A percentile compares a stretch with the other conserved stretches of the same genome.
Conservation (phyloP, 768 basidiomycete species). For the Mycena epipterygia region DNA sequence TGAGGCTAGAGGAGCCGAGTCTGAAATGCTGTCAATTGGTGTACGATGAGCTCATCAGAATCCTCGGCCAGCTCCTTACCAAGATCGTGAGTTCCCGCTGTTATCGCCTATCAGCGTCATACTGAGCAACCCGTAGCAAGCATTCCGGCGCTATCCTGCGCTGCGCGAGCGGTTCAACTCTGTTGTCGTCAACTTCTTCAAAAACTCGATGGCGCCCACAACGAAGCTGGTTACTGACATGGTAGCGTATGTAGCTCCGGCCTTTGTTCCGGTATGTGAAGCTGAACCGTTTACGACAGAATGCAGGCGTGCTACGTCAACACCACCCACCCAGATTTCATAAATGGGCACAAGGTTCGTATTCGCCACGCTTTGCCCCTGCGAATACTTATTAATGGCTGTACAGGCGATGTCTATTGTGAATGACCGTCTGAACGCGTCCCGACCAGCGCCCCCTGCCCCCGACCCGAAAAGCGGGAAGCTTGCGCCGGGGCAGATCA, state of each 20-base stretch:
- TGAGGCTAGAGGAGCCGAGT: slow-evolving; percentile 93
- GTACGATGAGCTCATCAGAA: slow-evolving; percentile 97
- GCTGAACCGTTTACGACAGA: slow-evolving; percentile 51
- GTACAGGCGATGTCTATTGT: slow-evolving; percentile 91
- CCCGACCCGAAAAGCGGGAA: slow-evolving; percentile 82
- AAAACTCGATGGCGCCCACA: slow-evolving; percentile 92
- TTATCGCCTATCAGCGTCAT: neutral
- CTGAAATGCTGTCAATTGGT: slow-evolving; percentile 96
- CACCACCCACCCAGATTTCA: slow-evolving; percentile 98
- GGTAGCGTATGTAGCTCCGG: slow-evolving; percentile 76
- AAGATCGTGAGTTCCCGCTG: slow-evolving; percentile 79
- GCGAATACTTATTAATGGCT: neutral
- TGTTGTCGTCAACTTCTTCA: slow-evolving; percentile 98
- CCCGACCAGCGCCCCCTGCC: slow-evolving; percentile 72
- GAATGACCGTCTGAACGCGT: slow-evolving; percentile 84
- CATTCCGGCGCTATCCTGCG: slow-evolving; percentile 97
- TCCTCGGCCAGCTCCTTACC: slow-evolving; percentile 88
- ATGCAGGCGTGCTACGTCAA: slow-evolving; percentile 99
- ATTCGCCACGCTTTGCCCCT: neutral
- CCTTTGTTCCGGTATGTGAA: slow-evolving; percentile 2
- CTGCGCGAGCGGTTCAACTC: slow-evolving; percentile 96
- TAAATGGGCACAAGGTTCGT: slow-evolving; percentile 90
- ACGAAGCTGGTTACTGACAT: slow-evolving; percentile 95
- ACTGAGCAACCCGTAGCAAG: slow-evolving; percentile 69
- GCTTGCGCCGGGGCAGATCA: slow-evolving; percentile 72